Evolutionary conservation across 768 basidiomycete species (phyloP), one percentile per base, ranked within the genome.

Genomic region (Serendipita sp.): DNA sequence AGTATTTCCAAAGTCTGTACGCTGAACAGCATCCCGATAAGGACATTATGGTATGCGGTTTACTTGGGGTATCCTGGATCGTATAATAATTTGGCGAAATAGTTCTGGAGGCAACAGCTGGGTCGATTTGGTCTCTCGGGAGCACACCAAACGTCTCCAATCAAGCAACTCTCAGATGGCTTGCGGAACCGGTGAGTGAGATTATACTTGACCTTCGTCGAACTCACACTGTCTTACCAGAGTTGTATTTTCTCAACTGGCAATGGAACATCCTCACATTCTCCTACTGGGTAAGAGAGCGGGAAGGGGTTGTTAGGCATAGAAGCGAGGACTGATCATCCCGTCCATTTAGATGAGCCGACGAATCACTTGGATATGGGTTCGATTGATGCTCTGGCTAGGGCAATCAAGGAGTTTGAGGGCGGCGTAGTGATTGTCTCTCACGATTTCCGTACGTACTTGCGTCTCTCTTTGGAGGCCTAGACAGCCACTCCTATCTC

Each of bases 361-460:
- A 97, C 93, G 45, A 97, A 96, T 74, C 93, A 97, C 75, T 83
- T 96, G 81, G 93, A 96, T 74, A 95, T 96, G 95, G 86, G 83
- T 68, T 94, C 91, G 34, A 99, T 99, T 74, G 95, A 98, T 73
- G 95, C 96, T 1, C 83, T 99, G 56, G 96, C 96, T 4, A 74
- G 75, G 30, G 95, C 96, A 60, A 98, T 99, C 80, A 96, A 95
- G 75, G 90, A 89, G 72, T 99, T 91, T 74, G 88, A 90, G 72
- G 96, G 96, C 66, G 95, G 96, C 71, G 96, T 99, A 45, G 96
- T 98, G 70, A 98, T 99, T 73, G 96, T 99, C 68, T 97, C 94
- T 56, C 96, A 98, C 79, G 95, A 99, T 76, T 99, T 99, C 88
- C 89, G 95, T 90, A 70, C 69, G 87, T 82, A 30, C 65, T 63